Conservation (phyloP, 805 yeast genomes). For the Clavispora phyllophila region DNA sequence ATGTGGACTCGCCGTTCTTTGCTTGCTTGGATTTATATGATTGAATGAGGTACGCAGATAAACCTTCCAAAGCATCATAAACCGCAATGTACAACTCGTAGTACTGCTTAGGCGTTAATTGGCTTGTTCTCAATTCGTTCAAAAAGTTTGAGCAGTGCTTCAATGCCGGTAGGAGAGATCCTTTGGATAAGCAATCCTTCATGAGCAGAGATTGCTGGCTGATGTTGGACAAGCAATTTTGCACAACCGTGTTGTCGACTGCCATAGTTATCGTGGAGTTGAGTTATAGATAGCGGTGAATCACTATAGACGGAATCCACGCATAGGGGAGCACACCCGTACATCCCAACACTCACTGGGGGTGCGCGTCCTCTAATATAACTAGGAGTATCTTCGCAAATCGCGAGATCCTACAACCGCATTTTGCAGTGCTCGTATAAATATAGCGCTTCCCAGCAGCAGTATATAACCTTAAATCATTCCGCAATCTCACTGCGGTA, state of each 20-base stretch:
- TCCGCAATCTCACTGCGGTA: conserved; percentile 34
- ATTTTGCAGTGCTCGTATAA: no score
- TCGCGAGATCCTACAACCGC: no score
- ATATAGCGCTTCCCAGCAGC: no score
- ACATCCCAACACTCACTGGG: not conserved
- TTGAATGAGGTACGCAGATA: conserved; percentile 61
- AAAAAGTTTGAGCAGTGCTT: conserved; percentile 81
- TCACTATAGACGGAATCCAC: not conserved
- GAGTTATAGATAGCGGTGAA: not conserved
- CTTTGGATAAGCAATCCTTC: conserved; percentile 67
- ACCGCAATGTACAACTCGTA: conserved; percentile 84
- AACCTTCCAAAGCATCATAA: conserved; percentile 71
- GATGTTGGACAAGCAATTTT: conserved; percentile 38
- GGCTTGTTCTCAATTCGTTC: conserved; percentile 72
- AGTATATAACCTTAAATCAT: no score
- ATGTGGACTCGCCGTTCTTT: conserved; percentile 23
- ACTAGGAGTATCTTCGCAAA: no score
- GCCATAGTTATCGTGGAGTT: not conserved
- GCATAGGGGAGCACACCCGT: not conserved
- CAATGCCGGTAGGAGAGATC: conserved; percentile 76
- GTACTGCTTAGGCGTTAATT: conserved; percentile 82
- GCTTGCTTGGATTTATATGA: conserved; percentile 61
- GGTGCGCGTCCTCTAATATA: no score
- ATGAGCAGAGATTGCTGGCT: conserved; percentile 68
- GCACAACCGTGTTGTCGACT: not conserved